These are phyloP conservation scores for Colletotrichum melonis DNA, from an alignment of 2,329 filamentous ascomycete species.

Conservation along the genomic window DNA sequence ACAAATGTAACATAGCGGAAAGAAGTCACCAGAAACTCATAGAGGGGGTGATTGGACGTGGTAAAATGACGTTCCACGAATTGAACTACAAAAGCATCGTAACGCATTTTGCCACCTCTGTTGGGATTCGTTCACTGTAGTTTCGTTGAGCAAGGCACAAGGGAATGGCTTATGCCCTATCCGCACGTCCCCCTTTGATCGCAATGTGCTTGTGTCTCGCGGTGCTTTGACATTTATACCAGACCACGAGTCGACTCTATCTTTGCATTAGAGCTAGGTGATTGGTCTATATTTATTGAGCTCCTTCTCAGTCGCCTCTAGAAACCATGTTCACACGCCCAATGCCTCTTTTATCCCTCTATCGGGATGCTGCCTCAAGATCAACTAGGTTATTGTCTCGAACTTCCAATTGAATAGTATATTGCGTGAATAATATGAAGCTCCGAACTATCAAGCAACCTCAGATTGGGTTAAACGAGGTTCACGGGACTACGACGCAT, in stretches of 20 bases:
- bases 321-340: background rate
- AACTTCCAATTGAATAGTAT: no score
- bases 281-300: background rate
- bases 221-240: background rate
- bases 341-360: background rate
- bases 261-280: background rate
- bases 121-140: background rate
- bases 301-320: background rate
- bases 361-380: background rate
- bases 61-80: background rate
- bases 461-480: no score
- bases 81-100: background rate
- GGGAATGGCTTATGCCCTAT: background rate
- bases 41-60: background rate
- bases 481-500: background rate
- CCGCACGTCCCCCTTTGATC: background rate
- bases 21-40: background rate
- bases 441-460: no score
- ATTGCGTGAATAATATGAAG: no score
- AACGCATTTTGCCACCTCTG: background rate
- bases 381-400: background rate
- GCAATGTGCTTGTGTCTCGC: background rate
- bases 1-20: slow-evolving; percentile 22
- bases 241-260: background rate
- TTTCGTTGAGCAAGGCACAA: background rate